Conservation (phyloP, 805 yeast species). For the Candida silvatica region DNA sequence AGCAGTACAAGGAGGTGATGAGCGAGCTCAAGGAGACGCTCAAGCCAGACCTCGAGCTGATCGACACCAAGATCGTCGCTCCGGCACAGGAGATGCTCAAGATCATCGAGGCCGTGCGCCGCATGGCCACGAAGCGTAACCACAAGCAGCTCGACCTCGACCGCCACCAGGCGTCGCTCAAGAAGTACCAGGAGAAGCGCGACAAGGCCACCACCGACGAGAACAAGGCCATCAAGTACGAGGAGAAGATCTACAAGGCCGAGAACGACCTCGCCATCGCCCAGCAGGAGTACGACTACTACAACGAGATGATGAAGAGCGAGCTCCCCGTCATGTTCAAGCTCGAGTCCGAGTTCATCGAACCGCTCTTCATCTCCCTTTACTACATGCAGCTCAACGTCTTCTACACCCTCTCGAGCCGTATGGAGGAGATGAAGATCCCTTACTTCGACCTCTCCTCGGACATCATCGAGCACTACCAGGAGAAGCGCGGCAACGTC, state of each 20-base stretch:
- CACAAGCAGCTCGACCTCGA: slow-evolving; percentile 94
- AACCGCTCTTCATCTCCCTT: slow-evolving; percentile 87
- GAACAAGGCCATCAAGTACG: slow-evolving; percentile 23
- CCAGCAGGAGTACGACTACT: slow-evolving; percentile 92
- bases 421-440: slow-evolving; percentile 94
- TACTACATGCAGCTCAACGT: slow-evolving; percentile 97
- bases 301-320: slow-evolving; percentile 85
- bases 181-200: slow-evolving; percentile 72
- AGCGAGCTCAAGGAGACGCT: slow-evolving; percentile 76
- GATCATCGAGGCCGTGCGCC: slow-evolving; percentile 75
- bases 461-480: slow-evolving; percentile 77
- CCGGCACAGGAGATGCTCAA: slow-evolving; percentile 89
- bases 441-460: slow-evolving; percentile 86
- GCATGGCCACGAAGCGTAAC: slow-evolving; percentile 91
- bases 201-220: slow-evolving; percentile 61
- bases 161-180: slow-evolving; percentile 62
- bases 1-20: slow-evolving; percentile 82
- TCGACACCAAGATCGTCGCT: slow-evolving; percentile 78
- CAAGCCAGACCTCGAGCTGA: slow-evolving; percentile 88
- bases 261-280: slow-evolving; percentile 89
- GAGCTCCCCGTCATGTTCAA: slow-evolving; percentile 85
- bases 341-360: slow-evolving; percentile 85
- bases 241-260: slow-evolving; percentile 79
- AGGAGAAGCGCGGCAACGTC: slow-evolving; percentile 77
- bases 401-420: slow-evolving; percentile 82